A percentile compares a stretch with the other conserved stretches of the same genome.
Evolutionary conservation across 495 filamentous ascomycete genomes (phyloP).

Genomic region (Sordaria brevicollis): DNA sequence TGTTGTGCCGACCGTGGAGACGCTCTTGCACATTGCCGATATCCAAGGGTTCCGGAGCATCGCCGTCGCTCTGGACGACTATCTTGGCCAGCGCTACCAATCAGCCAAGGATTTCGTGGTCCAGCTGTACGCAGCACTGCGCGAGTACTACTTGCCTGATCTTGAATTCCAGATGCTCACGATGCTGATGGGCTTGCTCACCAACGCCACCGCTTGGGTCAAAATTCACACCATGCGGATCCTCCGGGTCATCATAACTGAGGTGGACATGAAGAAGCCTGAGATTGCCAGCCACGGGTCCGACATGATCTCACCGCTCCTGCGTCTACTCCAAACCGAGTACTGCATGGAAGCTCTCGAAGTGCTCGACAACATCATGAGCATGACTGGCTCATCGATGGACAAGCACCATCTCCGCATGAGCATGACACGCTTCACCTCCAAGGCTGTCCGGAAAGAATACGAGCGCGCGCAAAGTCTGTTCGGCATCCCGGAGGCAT

Average conservation of each 20-base stretch:
- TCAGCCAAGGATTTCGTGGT: constrained; percentile 65
- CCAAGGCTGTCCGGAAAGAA: constrained; percentile 77
- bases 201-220: constrained; percentile 80
- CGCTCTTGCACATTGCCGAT: constrained; percentile 63
- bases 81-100: constrained; percentile 59
- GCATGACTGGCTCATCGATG: constrained; percentile 84
- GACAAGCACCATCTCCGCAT: constrained; percentile 90
- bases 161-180: constrained; percentile 76
- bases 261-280: constrained; percentile 84
- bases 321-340: constrained; percentile 85
- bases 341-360: constrained; percentile 84
- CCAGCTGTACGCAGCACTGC: constrained; percentile 65
- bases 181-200: constrained; percentile 85
- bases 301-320: constrained; percentile 86
- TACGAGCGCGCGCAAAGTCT: constrained; percentile 89
- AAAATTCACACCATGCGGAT: constrained; percentile 87
- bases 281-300: constrained; percentile 88
- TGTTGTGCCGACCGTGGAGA: constrained; percentile 51
- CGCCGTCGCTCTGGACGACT: constrained; percentile 52
- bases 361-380: constrained; percentile 89
- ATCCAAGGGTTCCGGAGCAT: constrained; percentile 50
- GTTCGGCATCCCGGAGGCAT: constrained; percentile 92
- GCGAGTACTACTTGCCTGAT: constrained; percentile 69
- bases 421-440: constrained; percentile 83
- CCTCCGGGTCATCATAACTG: constrained; percentile 73